Evolutionary conservation across 129 eudicot species (phyloP), one percentile per base, ranked within the genome.

Genomic region (Rutidosis leptorrhynchoides): DNA sequence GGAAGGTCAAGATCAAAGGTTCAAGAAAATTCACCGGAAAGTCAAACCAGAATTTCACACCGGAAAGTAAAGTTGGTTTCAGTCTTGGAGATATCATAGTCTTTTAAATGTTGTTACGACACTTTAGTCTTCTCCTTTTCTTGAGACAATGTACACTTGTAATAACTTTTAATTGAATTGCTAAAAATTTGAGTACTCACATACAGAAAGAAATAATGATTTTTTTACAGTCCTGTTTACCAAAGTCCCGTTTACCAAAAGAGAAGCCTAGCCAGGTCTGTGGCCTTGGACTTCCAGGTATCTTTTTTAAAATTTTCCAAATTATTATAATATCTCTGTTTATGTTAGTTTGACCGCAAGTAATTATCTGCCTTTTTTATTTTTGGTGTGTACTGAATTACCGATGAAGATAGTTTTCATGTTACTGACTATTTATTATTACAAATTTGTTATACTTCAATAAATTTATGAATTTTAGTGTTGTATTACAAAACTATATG

Each of bases 211-310:
- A 56, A 33, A 7, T 62, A 61, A 23, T 65, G 60, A 58, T 29
- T 53, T 21, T 46, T 69, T 51, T 58, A n/a, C n/a, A n/a, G n/a
- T n/a, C n/a, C n/a, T n/a, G n/a, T n/a, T n/a, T n/a, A n/a, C n/a
- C n/a, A n/a, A 81, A 91, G 96, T 88, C 79, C 76, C 58, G 24
- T 53, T 70, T 91, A 73, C 97, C 96, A 46, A 81, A 81, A 52
- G 96, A 87, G 61, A 91, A 87, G 77, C 96, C 96, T 51, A 88
- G 97, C 5, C 93, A 84, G 63, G 77, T 91, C 46, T 80, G 77
- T 72, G 97, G 97, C 29, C 94, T 91, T 45, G 90, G 83, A 64
- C 95, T 85, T 75, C 96, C 97, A 77, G 96, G 96, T 87, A 83
- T 35, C 25, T 14, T 22, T 29, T 71, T 57, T 37, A n/a, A n/a